Conservation (phyloP, 2,329 filamentous ascomycete species). For the Colletotrichum euphorbiae region DNA sequence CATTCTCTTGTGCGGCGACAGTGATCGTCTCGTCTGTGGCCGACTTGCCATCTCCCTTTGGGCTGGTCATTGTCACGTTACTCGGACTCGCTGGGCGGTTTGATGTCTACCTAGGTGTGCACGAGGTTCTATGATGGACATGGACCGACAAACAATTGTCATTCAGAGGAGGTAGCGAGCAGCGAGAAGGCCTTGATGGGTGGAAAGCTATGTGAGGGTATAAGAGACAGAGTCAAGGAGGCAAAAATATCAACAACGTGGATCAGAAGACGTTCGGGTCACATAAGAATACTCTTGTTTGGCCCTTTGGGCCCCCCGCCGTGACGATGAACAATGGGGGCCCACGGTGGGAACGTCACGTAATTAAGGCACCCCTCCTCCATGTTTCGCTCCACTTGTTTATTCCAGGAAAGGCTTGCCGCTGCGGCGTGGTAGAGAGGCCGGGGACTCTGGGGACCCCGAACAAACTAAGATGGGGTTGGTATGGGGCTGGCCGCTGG, state of each 20-base stretch:
- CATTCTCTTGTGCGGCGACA: slow-evolving; percentile 49
- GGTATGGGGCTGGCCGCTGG: slow-evolving; percentile 4
- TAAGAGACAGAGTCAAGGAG: not conserved
- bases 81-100: not conserved
- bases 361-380: slow-evolving; percentile 25
- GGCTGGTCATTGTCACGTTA: slow-evolving; percentile 13
- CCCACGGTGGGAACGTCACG: slow-evolving; percentile 15
- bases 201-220: not conserved
- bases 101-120: not conserved
- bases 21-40: slow-evolving; percentile 42
- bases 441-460: slow-evolving; percentile 17
- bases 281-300: not conserved
- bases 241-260: not conserved
- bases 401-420: slow-evolving; percentile 5
- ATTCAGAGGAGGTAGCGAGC: not conserved
- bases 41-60: slow-evolving; percentile 5
- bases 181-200: not conserved
- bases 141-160: no score
- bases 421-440: slow-evolving; percentile 12
- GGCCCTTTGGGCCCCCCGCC: not conserved
- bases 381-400: slow-evolving; percentile 15
- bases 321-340: slow-evolving; percentile 29
- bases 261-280: not conserved
- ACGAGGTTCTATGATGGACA: no score
- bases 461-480: slow-evolving; percentile 15